phyloP scores from a whole-genome alignment of 2,329 filamentous ascomycete species.

The Ophiostoma novo-ulmi region DNA sequence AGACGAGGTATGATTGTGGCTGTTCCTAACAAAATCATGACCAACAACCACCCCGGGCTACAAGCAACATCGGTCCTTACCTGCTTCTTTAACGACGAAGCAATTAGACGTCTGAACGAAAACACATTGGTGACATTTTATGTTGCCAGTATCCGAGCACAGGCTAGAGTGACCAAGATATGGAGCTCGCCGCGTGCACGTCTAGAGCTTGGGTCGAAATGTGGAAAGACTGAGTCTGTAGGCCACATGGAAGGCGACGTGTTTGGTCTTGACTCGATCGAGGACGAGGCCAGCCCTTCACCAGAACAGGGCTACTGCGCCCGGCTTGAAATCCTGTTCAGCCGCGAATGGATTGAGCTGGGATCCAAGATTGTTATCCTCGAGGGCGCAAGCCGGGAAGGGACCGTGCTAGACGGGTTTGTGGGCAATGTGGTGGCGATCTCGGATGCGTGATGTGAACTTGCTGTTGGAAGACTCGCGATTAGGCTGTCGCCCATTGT shows the following conservation, averaged over 20 bases:
- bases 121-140: constrained; percentile 77
- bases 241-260: constrained; percentile 45
- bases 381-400: constrained; percentile 64
- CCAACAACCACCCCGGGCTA: constrained; percentile 52
- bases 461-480: background rate
- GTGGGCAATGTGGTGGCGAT: constrained; percentile 63
- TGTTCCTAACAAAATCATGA: constrained; percentile 55
- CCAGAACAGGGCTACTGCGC: constrained; percentile 47
- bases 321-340: constrained; percentile 62
- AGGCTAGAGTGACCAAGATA: constrained; percentile 58
- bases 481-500: too few relatives aligned
- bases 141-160: constrained; percentile 77
- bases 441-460: constrained; percentile 38
- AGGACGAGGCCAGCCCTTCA: constrained; percentile 37
- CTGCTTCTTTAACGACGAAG: constrained; percentile 62
- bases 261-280: constrained; percentile 41
- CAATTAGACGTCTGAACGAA: constrained; percentile 57
- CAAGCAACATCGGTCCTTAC: constrained; percentile 64
- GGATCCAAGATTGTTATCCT: constrained; percentile 66
- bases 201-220: constrained; percentile 17
- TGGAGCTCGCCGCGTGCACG: constrained; percentile 28
- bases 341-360: constrained; percentile 67
- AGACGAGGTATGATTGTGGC: constrained; percentile 81
- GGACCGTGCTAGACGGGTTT: constrained; percentile 64
- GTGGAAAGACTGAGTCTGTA: constrained; percentile 21